Evolutionary conservation across 1,284 basidiomycete species (phyloP).

Genomic region (Sanghuangporus weigelae): DNA sequence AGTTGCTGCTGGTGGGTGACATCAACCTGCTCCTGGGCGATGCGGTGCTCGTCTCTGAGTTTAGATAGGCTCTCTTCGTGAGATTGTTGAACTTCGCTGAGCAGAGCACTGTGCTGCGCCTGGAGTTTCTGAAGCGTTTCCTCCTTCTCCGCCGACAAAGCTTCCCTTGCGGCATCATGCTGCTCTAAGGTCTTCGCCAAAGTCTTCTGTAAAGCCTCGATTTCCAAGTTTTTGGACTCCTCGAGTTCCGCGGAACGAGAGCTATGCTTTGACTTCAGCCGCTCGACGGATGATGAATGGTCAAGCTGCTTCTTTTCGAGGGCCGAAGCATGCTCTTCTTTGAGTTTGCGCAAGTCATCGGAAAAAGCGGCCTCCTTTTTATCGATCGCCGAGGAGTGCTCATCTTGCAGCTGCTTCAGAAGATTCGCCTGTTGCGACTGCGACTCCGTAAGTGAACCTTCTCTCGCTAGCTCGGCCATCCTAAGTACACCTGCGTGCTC

Average conservation of each 20-base stretch:
- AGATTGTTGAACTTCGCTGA: constrained; percentile 48
- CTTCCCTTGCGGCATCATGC: constrained; percentile 32
- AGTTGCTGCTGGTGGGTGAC: constrained; percentile 35
- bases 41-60: constrained; percentile 30
- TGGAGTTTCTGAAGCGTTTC: constrained; percentile 41
- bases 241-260: constrained; percentile 29
- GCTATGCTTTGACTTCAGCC: constrained; percentile 36
- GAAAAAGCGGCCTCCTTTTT: constrained; percentile 59
- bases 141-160: constrained; percentile 46
- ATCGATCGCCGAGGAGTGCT: constrained; percentile 56
- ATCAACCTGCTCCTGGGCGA: constrained; percentile 25
- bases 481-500: constrained; percentile 66
- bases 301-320: constrained; percentile 56
- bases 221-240: constrained; percentile 36
- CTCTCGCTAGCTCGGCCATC: constrained; percentile 65
- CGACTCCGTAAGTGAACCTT: constrained; percentile 67
- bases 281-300: constrained; percentile 39
- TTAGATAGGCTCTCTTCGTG: constrained; percentile 49
- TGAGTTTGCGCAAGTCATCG: constrained; percentile 57
- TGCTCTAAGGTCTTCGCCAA: constrained; percentile 34
- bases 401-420: constrained; percentile 60
- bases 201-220: constrained; percentile 39
- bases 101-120: constrained; percentile 49
- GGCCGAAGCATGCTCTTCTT: constrained; percentile 51
- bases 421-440: constrained; percentile 57